phyloP scores from a whole-genome alignment of 768 basidiomycete species.

The Chiua virens region DNA sequence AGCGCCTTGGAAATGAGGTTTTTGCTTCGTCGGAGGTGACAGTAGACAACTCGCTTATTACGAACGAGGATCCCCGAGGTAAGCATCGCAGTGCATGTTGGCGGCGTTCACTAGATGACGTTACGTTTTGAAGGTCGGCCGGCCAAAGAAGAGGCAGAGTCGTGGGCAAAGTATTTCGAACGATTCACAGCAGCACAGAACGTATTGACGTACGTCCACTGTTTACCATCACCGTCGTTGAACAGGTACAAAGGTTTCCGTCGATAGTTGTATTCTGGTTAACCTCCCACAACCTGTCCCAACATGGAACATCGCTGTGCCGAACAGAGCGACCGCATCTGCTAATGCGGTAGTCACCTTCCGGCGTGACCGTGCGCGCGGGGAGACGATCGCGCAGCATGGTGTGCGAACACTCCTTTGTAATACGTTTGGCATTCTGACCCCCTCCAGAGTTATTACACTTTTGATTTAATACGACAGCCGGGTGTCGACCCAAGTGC shows the following conservation, averaged over 20 bases:
- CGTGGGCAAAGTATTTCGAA: conserved; percentile 21
- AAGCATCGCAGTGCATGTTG: neutral
- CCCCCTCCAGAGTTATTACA: conserved; percentile 21
- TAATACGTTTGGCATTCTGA: neutral
- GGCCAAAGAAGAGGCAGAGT: conserved; percentile 17
- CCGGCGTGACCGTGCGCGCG: conserved; percentile 24
- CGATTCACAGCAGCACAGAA: conserved; percentile 25
- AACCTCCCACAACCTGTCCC: conserved; percentile 27
- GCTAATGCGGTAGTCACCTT: conserved; percentile 25
- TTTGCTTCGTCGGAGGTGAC: conserved; percentile 24
- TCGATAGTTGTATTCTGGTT: conserved; percentile 21
- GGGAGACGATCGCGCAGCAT: conserved; percentile 21
- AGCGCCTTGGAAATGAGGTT: conserved; percentile 26
- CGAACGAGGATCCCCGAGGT: conserved; percentile 19
- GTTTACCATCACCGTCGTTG: neutral
- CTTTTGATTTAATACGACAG: conserved; percentile 23
- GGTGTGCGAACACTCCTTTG: conserved; percentile 15
- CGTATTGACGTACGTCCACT: conserved; percentile 20
- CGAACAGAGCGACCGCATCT: conserved; percentile 21
- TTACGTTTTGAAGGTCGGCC: conserved; percentile 13
- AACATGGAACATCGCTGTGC: conserved; percentile 20
- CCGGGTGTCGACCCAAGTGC: conserved; percentile 6
- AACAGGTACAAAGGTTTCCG: neutral
- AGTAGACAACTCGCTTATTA: conserved; percentile 22
- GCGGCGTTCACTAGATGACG: neutral